Evolutionary conservation across 768 basidiomycete species (phyloP), one percentile per base, ranked within the genome.

Genomic region (Leccinellum luteum): DNA sequence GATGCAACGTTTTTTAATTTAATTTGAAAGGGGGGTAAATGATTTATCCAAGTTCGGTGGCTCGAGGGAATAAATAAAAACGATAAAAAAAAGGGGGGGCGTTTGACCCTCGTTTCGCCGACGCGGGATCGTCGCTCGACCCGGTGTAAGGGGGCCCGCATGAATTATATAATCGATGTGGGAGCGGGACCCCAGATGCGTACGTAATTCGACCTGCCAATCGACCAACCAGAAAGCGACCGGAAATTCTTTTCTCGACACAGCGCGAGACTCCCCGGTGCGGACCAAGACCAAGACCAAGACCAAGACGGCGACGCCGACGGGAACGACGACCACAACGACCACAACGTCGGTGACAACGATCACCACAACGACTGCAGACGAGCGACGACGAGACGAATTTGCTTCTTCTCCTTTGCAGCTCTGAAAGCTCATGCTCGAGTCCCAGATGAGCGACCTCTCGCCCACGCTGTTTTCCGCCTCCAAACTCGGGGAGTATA

Each of bases 401-500:
- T n/a, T 43, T 43, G 10, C 41, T 19, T 19, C 41, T 43, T 43
- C 32, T 13, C 32, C 51, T 28, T 28, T 28, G 28, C 28, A 28
- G 35, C 35, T 35, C 35, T 35, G 35, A 35, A 35, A n/a, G 35
- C 35, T 38, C 17, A 38, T 38, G 41, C 41, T 12, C 41, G 41
- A 43, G 41, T 43, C 60, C 19, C 54, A 61, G 50, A 72, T 73
- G 71, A 61, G 34, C 62, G 71, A 69, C 57, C 56, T 48, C n/a
- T 43, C 41, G n/a, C n/a, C 19, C 14, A 59, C 21, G 52, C 61
- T 72, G 34, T 83, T 78, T 65, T 76, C 88, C 13, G 78, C 87
- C 10, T 84, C 86, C 15, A 88, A 87, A 76, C 85, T 97, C 31
- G 94, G 96, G 47, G 90, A 95, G 77, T 98, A 98, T 74, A 89